Conservation (phyloP, 768 basidiomycete genomes). For the Leucocoprinus birnbaumii region DNA sequence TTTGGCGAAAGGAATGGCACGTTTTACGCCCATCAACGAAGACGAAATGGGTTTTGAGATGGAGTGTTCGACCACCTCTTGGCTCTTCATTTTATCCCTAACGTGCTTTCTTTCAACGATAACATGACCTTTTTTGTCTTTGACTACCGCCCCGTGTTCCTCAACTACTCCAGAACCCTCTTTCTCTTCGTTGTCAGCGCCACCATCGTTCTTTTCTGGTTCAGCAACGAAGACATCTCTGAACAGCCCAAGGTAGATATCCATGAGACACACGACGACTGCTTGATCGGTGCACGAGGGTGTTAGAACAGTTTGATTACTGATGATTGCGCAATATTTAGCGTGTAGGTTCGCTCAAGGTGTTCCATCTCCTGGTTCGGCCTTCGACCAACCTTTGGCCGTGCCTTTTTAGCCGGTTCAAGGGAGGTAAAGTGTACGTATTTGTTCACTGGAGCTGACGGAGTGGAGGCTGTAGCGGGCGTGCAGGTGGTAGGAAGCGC, state of each 20-base stretch:
- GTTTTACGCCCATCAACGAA: conserved; percentile 90
- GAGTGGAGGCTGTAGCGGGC: conserved; percentile 26
- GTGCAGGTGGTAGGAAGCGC: conserved; percentile 86
- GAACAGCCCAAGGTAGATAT: conserved; percentile 95
- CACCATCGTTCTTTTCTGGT: conserved; percentile 5
- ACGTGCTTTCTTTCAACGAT: conserved; percentile 19
- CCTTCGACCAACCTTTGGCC: conserved; percentile 31
- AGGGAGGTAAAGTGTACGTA: conserved; percentile 54
- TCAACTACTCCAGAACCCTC: conserved; percentile 37
- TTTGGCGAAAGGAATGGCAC: conserved; percentile 90
- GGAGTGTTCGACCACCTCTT: conserved; percentile 62
- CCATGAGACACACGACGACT: conserved; percentile 78
- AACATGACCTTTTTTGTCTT: conserved; percentile 17
- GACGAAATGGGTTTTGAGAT: conserved; percentile 86
- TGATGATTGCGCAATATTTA: conserved; percentile 89
- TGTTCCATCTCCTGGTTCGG: conserved; percentile 31
- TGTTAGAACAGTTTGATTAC: conserved; percentile 86
- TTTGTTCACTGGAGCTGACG: conserved; percentile 33
- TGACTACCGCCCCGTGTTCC: conserved; percentile 28
- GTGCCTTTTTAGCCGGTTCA: conserved; percentile 23
- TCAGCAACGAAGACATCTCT: conserved; percentile 77
- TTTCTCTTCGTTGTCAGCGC: conserved; percentile 21
- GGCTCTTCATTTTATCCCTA: conserved; percentile 34
- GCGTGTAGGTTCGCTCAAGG: conserved; percentile 60
- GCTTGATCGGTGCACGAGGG: conserved; percentile 52